Base-by-base conservation (phyloP, 805 yeast genomes). In the Lachancea nothofagi region DNA sequence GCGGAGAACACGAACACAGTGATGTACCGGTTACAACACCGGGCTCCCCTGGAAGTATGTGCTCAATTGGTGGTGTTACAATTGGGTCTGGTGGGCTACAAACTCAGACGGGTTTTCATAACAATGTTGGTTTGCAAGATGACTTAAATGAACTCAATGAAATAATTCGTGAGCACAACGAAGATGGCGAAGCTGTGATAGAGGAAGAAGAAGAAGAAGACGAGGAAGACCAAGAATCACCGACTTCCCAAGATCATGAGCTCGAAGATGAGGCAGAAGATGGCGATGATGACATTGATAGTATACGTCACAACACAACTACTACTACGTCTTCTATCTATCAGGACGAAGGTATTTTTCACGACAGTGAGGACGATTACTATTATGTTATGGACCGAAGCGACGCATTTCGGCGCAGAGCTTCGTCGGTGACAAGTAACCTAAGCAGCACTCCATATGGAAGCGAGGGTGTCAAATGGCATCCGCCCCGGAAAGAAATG, bases 121-220 rank as follows among this genome's bases (percentile, higher is more conserved):
- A 36, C 27, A 38, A 24, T 19, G 20, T 85, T 28, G 67, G 93
- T 2, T 66, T 85, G 35, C 95, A 89, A 43, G 57, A 86, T 12
- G 77, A 72, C 25, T 71, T 75, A 33, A 71, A 96, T 33, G 80
- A 76, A 34, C 61, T 79, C 53, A 95, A 49, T 31, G 40, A 49
- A 18, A 48, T 52, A 7, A 42, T 51, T 4, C 40, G 47, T 13
- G 59, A 48, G 29, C 57, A 45, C 33, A 54, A 41, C 12, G 60
- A 54, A 18, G 59, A 48, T 2, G 58, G 48, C 18, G 49, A 41
- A 23, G 53, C n/a, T n/a, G n/a, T 31, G 19, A 48, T 47, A 3
- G 50, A 48, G 5, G 39, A 39, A 4, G 43, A 33, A 15, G 44
- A 40, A 10, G 44, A 33, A 5, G 46, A 38, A 18, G 43, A 40